phyloP scores from a whole-genome alignment of 805 yeast genomes.

The Saccharomyces paradoxus region DNA sequence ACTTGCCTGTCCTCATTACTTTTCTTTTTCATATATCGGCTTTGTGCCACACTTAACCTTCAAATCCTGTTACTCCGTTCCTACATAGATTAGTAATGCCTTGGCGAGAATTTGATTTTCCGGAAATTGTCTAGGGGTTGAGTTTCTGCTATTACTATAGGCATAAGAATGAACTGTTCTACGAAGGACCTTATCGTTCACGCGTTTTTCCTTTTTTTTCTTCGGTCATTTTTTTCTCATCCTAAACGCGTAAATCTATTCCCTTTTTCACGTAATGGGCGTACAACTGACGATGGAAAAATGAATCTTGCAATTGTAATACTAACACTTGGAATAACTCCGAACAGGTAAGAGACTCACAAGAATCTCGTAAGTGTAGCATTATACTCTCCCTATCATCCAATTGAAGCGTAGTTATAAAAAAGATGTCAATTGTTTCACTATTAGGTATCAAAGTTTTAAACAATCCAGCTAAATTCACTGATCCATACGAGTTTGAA shows the following conservation, averaged over 20 bases:
- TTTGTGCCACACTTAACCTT: background rate
- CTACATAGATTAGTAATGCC: background rate
- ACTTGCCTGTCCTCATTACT: background rate
- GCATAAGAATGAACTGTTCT: background rate
- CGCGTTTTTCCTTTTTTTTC: background rate
- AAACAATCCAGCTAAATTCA: conserved; percentile 89
- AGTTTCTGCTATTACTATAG: too few species aligned
- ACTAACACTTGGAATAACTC: background rate
- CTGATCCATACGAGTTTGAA: conserved; percentile 91
- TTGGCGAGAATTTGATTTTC: background rate
- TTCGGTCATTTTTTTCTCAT: background rate
- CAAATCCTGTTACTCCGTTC: background rate
- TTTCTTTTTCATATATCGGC: background rate
- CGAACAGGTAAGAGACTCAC: background rate
- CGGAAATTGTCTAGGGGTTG: background rate
- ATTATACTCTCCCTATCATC: background rate
- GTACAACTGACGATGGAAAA: background rate
- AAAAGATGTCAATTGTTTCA: conserved; percentile 82
- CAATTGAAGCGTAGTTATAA: background rate
- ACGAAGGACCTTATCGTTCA: background rate
- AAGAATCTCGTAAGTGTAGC: background rate
- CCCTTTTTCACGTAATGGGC: background rate
- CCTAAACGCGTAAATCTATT: background rate
- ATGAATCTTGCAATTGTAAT: background rate
- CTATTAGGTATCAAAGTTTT: conserved; percentile 83